phyloP scores from a whole-genome alignment of 148 eudicot species.

The Tetragonia tetragonoides region DNA sequence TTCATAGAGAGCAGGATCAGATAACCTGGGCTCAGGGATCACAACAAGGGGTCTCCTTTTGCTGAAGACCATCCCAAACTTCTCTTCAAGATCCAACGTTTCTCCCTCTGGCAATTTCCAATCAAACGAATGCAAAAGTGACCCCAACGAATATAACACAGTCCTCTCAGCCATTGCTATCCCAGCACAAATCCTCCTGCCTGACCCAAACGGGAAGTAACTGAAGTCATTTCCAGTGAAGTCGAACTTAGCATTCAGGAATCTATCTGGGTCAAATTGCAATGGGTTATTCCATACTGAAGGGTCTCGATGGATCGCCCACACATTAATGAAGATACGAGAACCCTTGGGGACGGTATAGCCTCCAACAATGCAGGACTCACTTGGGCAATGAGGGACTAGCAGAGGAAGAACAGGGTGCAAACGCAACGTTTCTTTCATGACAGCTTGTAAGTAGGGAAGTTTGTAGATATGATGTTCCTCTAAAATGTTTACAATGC shows the following conservation, averaged over 20 bases:
- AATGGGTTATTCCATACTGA: slow-evolving; percentile 45
- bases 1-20: slow-evolving; percentile 37
- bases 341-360: slow-evolving; percentile 54
- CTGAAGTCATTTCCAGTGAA: slow-evolving; percentile 45
- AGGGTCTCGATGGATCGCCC: slow-evolving; percentile 67
- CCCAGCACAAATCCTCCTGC: slow-evolving; percentile 72
- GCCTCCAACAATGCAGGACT: slow-evolving; percentile 39
- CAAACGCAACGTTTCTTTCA: slow-evolving; percentile 51
- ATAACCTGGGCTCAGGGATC: slow-evolving; percentile 49
- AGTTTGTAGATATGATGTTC: slow-evolving; percentile 58
- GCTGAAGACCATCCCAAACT: slow-evolving; percentile 63
- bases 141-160: slow-evolving; percentile 49
- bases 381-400: slow-evolving; percentile 54
- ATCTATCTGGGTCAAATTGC: slow-evolving; percentile 64
- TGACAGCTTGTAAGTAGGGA: slow-evolving; percentile 45
- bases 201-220: slow-evolving; percentile 68
- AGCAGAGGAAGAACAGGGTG: slow-evolving; percentile 51
- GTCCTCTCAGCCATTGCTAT: slow-evolving; percentile 52
- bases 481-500: slow-evolving; percentile 45
- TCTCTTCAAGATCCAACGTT: slow-evolving; percentile 41
- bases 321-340: slow-evolving; percentile 45
- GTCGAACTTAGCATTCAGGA: slow-evolving; percentile 44
- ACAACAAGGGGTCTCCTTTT: slow-evolving; percentile 47
- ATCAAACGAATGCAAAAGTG: slow-evolving; percentile 60
- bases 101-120: slow-evolving; percentile 60